Conservation (phyloP, 306 rosid species). For the Rosa persica region DNA sequence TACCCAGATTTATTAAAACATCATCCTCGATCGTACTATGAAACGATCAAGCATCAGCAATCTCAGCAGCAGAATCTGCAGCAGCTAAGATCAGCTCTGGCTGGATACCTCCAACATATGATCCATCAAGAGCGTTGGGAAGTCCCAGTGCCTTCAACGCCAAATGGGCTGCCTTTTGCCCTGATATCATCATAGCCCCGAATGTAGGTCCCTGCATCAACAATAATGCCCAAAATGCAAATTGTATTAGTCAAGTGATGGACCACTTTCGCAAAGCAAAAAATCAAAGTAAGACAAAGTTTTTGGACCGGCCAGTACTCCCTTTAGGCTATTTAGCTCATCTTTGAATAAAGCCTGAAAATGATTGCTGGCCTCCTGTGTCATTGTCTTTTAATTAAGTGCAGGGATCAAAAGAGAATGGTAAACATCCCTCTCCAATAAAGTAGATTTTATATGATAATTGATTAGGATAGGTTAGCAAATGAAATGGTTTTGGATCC, state of each 20-base stretch:
- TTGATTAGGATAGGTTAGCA: background rate
- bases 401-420: background rate
- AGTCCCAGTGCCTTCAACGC: slow-evolving; percentile 63
- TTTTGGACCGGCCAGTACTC: background rate
- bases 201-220: slow-evolving; percentile 81
- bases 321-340: background rate
- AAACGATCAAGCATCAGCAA: slow-evolving; percentile 45
- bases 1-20: background rate
- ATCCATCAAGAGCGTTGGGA: slow-evolving; percentile 49
- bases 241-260: background rate
- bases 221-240: background rate
- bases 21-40: background rate
- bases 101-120: slow-evolving; percentile 32
- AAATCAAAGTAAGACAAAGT: background rate
- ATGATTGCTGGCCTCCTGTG: background rate
- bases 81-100: slow-evolving; percentile 76
- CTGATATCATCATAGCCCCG: slow-evolving; percentile 98
- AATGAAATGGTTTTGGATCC: background rate
- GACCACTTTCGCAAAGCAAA: background rate
- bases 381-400: background rate
- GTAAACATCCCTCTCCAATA: background rate
- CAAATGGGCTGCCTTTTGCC: slow-evolving; percentile 91
- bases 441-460: background rate
- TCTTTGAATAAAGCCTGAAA: background rate
- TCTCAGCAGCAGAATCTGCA: slow-evolving; percentile 44